Evolutionary conservation across 2,329 filamentous ascomycete species (phyloP).

Genomic region (Pyricularia grisea): DNA sequence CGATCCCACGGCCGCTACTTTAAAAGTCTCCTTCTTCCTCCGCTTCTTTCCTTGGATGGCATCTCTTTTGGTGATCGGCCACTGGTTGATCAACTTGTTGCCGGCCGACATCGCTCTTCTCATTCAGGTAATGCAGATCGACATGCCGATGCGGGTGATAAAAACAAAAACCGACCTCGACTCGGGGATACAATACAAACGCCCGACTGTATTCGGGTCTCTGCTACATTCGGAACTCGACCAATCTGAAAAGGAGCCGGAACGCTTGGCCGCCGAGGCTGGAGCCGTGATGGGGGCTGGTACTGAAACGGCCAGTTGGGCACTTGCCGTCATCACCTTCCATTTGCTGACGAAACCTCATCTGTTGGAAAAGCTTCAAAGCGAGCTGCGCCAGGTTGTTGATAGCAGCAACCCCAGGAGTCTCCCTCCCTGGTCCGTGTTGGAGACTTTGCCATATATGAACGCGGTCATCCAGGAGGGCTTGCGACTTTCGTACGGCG

Average conservation of each 20-base stretch:
- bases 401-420: constrained; percentile 11
- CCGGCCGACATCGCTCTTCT: constrained; percentile 9
- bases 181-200: neutral
- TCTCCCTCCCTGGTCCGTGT: constrained; percentile 14
- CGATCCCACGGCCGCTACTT: constrained; percentile 5
- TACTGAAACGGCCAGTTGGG: constrained; percentile 24
- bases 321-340: constrained; percentile 18
- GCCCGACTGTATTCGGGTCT: constrained; percentile 10
- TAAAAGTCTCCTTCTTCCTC: neutral
- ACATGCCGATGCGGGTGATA: constrained; percentile 10
- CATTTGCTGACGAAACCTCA: constrained; percentile 17
- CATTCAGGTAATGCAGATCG: constrained; percentile 8
- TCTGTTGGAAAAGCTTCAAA: constrained; percentile 10
- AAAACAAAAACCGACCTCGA: constrained; percentile 8
- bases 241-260: constrained; percentile 5
- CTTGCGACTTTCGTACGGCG: constrained; percentile 13
- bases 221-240: constrained; percentile 27
- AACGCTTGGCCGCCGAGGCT: constrained; percentile 25
- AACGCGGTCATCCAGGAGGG: constrained; percentile 14
- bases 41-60: neutral
- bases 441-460: constrained; percentile 30
- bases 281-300: constrained; percentile 26
- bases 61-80: constrained; percentile 18
- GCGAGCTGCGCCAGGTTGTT: constrained; percentile 17
- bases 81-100: constrained; percentile 14